Evolutionary conservation across 495 filamentous ascomycete species (phyloP), one percentile per base, ranked within the genome.

Genomic region (Lichenothelia convexa): DNA sequence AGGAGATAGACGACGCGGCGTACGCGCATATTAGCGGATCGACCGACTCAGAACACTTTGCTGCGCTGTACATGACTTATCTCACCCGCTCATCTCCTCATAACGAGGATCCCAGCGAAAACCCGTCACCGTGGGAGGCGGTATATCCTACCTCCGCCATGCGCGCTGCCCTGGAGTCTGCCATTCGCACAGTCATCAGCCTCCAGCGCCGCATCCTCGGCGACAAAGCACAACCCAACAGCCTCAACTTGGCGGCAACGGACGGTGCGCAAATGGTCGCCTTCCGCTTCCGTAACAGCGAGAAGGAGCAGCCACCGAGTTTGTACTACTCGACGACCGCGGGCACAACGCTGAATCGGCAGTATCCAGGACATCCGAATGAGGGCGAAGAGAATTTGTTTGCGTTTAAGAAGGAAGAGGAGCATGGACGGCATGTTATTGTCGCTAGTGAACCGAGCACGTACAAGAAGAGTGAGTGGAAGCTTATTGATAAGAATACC

Each of bases 361-460:
- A 65, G 42, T 67, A 54, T 34, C 60, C 62, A 2, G 60, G 56
- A 32, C 44, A 60, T 38, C 50, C 56, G 1, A 59, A 63, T 34
- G 24, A 29, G 15, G 55, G 54, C 27, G 36, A 34, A 7, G 47
- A 58, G 18, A 43, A 47, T 15, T 40, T 44, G 3, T 21, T 38
- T 35, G 56, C 42, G 15, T 48, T 38, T 7, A 52, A 44, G 26
- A 44, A 36, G 22, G 50, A 53, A 18, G 55, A 52, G 20, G 47
- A 47, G 15, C 60, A 62, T 47, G 62, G 61, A 4, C 54, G 46
- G 21, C 64, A 68, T 45, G 49, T 61, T 5, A 67, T 68, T 43
- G 48, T 68, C 22, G 61, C 62, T 12, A 64, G 61, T 38, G 64
- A 68, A 47, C 64, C 64, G 16, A 59, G 53, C 5, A 67, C 64